Evolutionary conservation across 257 asterid genomes (phyloP).

Genomic region (Solanum chmielewskii): DNA sequence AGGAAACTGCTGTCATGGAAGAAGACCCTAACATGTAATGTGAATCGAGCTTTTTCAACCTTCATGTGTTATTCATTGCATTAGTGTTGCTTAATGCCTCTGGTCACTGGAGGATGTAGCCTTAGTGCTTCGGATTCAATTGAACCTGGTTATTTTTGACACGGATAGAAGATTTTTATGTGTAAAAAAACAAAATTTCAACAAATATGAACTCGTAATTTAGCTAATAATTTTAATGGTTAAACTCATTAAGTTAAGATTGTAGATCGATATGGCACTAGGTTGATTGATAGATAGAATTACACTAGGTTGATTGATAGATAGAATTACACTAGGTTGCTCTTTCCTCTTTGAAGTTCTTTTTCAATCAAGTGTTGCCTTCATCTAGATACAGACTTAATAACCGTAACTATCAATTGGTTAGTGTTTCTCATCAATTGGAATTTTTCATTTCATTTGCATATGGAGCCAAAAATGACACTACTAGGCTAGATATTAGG

Average conservation of each 20-base stretch:
- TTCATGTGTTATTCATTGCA: neutral
- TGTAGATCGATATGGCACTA: neutral
- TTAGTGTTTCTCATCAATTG: neutral
- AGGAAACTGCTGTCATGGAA: slow-evolving; percentile 94
- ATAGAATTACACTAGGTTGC: neutral
- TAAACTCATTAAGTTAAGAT: neutral
- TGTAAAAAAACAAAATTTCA: neutral
- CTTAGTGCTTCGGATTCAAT: neutral
- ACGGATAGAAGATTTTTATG: neutral
- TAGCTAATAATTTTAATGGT: neutral
- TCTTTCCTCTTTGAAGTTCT: neutral
- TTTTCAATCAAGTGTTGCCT: neutral
- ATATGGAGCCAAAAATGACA: neutral
- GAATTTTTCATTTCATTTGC: neutral
- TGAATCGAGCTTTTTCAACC: neutral
- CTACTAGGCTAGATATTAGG: neutral
- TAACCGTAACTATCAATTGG: neutral
- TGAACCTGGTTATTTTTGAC: neutral
- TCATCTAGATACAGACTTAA: neutral
- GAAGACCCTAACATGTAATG: slow-evolving; percentile 93
- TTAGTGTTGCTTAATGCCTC: neutral
- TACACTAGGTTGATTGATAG: neutral
- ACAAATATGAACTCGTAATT: neutral
- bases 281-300: neutral
- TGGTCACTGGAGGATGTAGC: neutral